Base-by-base conservation (phyloP, 2,329 filamentous ascomycete species). In the Penicillium freii region DNA sequence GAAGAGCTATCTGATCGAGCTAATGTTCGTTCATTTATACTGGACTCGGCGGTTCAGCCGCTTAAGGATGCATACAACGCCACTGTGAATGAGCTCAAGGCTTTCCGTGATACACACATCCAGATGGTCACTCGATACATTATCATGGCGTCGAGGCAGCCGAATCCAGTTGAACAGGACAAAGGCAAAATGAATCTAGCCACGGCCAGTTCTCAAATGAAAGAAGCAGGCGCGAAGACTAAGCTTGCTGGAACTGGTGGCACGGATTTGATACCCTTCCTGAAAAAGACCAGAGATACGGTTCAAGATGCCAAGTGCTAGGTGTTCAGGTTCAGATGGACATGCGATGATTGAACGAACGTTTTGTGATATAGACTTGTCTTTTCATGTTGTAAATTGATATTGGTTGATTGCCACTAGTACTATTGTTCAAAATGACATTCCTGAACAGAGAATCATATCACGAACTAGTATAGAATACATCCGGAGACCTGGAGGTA, bases 91-190 rank as follows among this genome's bases (percentile, higher is more conserved):
- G 73, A 76, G 10, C 68, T 84, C 13, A 76, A 75, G 5, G 62
- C 66, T 0, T 81, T 84, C 60, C 77, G 81, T 0, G 78, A 82
- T 57, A 77, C 76, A 48, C 81, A 84, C 57, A 80, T 84, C 44
- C 76, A 78, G 56, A 76, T 84, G 25, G 81, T 83, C 1, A 78
- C 81, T 1, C 70, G 80, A 40, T 84, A 82, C 60, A 82, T 84
- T 54, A 76, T 83, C 49, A 74, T 79, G 44, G 78, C 79, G 0
- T 70, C 68, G 66, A 54, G 59, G 50, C 7, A 59, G 59, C 21
- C 54, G 58, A 42, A 23, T 10, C 65, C 64, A 5, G 38, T 29
- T 15, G 58, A 59, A 21, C 56, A 55, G 13, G 55, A 36, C 1
- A 45, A 38, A 5, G 66, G 50, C 57, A 70, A 50, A 61, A 67